Percentiles rank a stretch among this genome's conserved stretches.
Conservation (phyloP, 2,329 filamentous ascomycete genomes). For the Arthrobotrys musiformis region DNA sequence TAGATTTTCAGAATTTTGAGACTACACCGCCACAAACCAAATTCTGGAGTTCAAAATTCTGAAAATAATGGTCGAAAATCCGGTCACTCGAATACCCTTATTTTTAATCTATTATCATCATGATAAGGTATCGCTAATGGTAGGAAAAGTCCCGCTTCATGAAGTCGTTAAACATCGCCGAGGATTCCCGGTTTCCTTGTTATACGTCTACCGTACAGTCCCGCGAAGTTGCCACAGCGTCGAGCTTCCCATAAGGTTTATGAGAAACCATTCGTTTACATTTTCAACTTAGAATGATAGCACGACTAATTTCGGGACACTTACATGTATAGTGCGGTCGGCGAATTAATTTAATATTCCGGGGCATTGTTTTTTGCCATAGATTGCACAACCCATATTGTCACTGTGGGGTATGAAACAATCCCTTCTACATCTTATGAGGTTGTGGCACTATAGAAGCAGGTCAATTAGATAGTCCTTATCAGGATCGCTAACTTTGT, state of each 20-base stretch:
- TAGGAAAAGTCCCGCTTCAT: no score
- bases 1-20: no score
- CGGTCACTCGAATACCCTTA: no score
- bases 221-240: background rate
- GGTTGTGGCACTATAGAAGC: background rate
- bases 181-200: background rate
- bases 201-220: background rate
- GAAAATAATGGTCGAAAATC: no score
- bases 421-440: background rate
- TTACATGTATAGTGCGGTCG: background rate
- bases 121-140: no score
- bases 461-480: no score
- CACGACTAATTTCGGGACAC: background rate
- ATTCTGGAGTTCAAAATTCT: no score
- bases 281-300: background rate
- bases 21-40: no score
- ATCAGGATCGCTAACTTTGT: background rate
- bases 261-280: background rate
- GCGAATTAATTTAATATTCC: no score
- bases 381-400: background rate
- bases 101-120: no score
- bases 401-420: background rate
- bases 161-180: no score
- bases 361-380: background rate
- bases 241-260: background rate